These are phyloP conservation scores for Saturnispora silvae DNA, from an alignment of 805 yeast genomes.

Conservation along the genomic window DNA sequence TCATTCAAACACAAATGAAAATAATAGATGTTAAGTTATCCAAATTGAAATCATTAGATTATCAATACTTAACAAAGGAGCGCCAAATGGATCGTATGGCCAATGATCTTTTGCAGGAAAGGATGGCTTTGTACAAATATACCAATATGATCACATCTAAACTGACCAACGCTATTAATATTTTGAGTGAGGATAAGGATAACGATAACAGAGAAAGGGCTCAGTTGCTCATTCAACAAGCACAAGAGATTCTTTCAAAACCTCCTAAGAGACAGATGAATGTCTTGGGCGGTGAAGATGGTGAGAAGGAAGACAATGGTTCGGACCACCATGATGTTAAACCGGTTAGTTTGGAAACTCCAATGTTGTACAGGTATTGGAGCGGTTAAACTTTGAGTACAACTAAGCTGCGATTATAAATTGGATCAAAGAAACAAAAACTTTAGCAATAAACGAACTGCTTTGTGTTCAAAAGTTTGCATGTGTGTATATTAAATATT, in stretches of 20 bases:
- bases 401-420: no score
- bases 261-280: conserved; percentile 26
- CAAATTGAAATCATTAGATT: conserved; percentile 52
- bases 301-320: conserved; percentile 17
- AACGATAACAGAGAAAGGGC: conserved; percentile 12
- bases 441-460: not conserved
- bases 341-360: conserved; percentile 52
- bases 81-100: conserved; percentile 50
- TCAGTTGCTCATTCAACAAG: conserved; percentile 20
- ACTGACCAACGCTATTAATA: conserved; percentile 29
- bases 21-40: conserved; percentile 55
- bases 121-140: conserved; percentile 54
- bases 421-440: no score
- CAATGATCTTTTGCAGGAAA: conserved; percentile 55
- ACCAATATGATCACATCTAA: conserved; percentile 41
- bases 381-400: no score
- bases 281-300: conserved; percentile 18
- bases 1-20: conserved; percentile 51
- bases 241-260: conserved; percentile 20
- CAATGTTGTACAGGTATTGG: conserved; percentile 58
- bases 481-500: conserved; percentile 4
- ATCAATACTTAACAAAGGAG: conserved; percentile 54
- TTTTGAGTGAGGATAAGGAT: conserved; percentile 14
- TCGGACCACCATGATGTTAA: no score
- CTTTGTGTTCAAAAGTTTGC: conserved; percentile 16